Evolutionary conservation across 2,329 filamentous ascomycete genomes (phyloP).

Genomic region (Colletotrichum limetticola): DNA sequence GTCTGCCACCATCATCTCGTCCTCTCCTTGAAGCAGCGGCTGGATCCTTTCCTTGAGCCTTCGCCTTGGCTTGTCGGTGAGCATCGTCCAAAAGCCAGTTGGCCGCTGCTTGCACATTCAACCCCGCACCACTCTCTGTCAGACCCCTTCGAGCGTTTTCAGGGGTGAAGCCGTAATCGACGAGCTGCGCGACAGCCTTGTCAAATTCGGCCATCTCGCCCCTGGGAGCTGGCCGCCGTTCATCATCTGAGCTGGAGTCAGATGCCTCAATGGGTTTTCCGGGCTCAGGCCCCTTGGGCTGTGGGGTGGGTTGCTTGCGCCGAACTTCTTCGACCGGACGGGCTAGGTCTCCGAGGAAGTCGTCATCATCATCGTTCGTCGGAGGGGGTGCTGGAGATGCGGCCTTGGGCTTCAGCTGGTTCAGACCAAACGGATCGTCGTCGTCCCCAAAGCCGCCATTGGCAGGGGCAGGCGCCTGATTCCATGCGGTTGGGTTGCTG

Average conservation of each 20-base stretch:
- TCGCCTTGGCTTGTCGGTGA: constrained; percentile 83
- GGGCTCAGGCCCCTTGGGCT: constrained; percentile 57
- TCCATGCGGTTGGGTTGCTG: constrained; percentile 66
- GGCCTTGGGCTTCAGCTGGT: constrained; percentile 64
- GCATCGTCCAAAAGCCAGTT: constrained; percentile 92
- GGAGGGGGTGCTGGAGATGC: constrained; percentile 41
- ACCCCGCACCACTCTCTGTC: constrained; percentile 80
- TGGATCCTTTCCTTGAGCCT: constrained; percentile 65
- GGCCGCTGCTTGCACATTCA: constrained; percentile 87
- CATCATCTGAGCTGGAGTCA: constrained; percentile 59
- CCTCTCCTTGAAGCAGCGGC: constrained; percentile 52
- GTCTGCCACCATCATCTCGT: constrained; percentile 44
- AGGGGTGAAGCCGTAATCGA: constrained; percentile 93
- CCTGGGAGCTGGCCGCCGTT: constrained; percentile 44
- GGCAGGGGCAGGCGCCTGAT: constrained; percentile 42
- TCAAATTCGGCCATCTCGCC: constrained; percentile 65
- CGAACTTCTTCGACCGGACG: constrained; percentile 73
- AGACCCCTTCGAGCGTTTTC: constrained; percentile 86
- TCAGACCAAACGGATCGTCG: constrained; percentile 89
- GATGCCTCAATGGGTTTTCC: constrained; percentile 66
- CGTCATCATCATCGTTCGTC: constrained; percentile 60
- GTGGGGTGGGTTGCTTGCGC: constrained; percentile 53
- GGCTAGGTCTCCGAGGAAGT: constrained; percentile 73
- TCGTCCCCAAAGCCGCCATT: constrained; percentile 68
- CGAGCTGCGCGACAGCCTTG: constrained; percentile 84